A percentile compares a stretch with the other conserved stretches of the same genome.
Evolutionary conservation across 108 stramenopile genomes (phyloP).

Genomic region (Skeletonema potamos): DNA sequence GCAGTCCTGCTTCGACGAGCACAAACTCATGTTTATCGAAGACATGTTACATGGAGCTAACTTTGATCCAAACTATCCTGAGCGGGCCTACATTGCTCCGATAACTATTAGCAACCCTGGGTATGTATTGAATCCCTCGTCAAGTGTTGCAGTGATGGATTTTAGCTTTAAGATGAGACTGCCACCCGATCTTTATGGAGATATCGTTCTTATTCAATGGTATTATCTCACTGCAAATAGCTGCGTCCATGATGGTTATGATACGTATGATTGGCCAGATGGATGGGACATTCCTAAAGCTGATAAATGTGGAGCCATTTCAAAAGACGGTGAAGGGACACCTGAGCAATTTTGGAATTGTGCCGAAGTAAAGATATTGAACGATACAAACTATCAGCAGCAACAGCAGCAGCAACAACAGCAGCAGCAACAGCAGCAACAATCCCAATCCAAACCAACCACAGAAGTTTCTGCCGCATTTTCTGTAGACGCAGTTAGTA

Average conservation of each 20-base stretch:
- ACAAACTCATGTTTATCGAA: constrained; percentile 55
- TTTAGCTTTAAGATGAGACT: constrained; percentile 47
- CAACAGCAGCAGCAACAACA: background rate
- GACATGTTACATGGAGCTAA: constrained; percentile 51
- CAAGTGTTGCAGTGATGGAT: constrained; percentile 28
- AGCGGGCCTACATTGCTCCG: constrained; percentile 67
- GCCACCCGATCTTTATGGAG: constrained; percentile 58
- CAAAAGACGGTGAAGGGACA: constrained; percentile 18
- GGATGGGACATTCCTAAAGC: constrained; percentile 15
- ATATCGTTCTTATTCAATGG: constrained; percentile 74
- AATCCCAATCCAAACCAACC: background rate
- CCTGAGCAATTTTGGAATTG: constrained; percentile 42
- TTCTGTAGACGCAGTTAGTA: constrained; percentile 6
- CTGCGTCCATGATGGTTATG: constrained; percentile 39
- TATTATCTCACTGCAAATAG: constrained; percentile 55
- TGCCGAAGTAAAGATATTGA: constrained; percentile 7
- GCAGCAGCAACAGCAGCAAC: background rate
- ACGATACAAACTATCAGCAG: constrained; percentile 4
- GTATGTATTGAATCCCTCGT: constrained; percentile 23
- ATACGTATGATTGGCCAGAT: constrained; percentile 44
- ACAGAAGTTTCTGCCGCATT: constrained; percentile 1
- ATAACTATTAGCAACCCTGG: background rate
- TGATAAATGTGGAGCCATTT: constrained; percentile 14
- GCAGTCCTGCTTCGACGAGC: constrained; percentile 57
- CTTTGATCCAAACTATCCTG: constrained; percentile 48